Conservation (phyloP, 371 early-diverging fungal genomes). For the Gilbertella persicaria region DNA sequence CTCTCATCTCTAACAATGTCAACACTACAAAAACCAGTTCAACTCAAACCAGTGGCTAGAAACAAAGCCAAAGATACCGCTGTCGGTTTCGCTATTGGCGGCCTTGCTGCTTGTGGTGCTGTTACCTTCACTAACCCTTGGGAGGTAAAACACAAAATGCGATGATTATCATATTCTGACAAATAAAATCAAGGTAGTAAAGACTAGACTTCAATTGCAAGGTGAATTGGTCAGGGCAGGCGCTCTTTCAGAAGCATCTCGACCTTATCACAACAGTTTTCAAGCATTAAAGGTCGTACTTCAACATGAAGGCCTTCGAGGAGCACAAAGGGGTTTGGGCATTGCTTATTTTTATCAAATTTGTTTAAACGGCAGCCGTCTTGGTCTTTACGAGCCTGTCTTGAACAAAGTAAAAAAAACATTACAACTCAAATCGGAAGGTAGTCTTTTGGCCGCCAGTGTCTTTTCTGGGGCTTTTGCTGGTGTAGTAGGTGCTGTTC, state of each 20-base stretch:
- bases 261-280: constrained; percentile 78
- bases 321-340: constrained; percentile 88
- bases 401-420: constrained; percentile 23
- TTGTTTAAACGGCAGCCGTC: constrained; percentile 90
- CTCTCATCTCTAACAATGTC: constrained; percentile 6
- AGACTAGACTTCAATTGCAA: constrained; percentile 94
- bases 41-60: constrained; percentile 1
- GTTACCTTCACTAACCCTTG: constrained; percentile 94
- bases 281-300: constrained; percentile 80
- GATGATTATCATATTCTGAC: not conserved
- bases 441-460: constrained; percentile 59
- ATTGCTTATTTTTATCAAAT: constrained; percentile 94
- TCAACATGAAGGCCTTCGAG: constrained; percentile 82
- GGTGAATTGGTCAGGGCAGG: constrained; percentile 78
- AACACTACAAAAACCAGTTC: constrained; percentile 2
- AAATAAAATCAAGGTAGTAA: constrained; percentile 76
- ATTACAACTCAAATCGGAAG: constrained; percentile 23
- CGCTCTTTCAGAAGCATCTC: constrained; percentile 46
- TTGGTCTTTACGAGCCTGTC: constrained; percentile 89
- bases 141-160: constrained; percentile 63
- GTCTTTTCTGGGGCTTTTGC: constrained; percentile 62
- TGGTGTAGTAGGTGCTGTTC: constrained; percentile 80
- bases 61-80: constrained; percentile 35
- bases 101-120: constrained; percentile 85
- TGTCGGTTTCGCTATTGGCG: constrained; percentile 73